These are phyloP conservation scores for Jatropha podagrica DNA, from an alignment of 441 rosid species.

Conservation along the genomic window DNA sequence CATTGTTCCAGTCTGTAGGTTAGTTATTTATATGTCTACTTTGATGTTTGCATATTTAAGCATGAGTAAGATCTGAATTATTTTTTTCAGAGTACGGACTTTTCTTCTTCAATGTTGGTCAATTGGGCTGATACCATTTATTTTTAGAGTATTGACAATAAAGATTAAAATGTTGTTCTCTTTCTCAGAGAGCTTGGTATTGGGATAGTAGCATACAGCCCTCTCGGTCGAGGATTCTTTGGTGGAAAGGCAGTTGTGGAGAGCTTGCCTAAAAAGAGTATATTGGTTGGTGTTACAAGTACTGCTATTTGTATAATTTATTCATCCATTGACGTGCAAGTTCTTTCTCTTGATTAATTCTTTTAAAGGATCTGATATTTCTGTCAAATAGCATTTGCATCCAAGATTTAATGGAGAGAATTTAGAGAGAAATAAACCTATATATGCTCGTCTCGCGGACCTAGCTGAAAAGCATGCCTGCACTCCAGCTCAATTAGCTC, in stretches of 20 bases:
- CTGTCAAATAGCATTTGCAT: constrained; percentile 19
- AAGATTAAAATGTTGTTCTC: background rate
- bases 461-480: constrained; percentile 43
- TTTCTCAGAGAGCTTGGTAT: constrained; percentile 49
- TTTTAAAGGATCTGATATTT: background rate
- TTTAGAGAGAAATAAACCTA: constrained; percentile 44
- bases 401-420: constrained; percentile 46
- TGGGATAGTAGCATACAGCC: constrained; percentile 51
- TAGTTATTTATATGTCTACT: background rate
- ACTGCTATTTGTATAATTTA: background rate
- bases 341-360: background rate
- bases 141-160: background rate
- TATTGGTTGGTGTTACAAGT: constrained; percentile 30
- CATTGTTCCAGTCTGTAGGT: constrained; percentile 54
- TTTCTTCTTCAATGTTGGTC: background rate
- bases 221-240: constrained; percentile 53
- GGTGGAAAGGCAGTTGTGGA: constrained; percentile 48
- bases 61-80: background rate
- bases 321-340: background rate
- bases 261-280: constrained; percentile 32
- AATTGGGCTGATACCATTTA: background rate
- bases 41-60: background rate
- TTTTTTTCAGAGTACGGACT: background rate
- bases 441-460: constrained; percentile 27
- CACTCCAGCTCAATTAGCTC: constrained; percentile 50